These are phyloP conservation scores for Penicillium soppii DNA, from an alignment of 495 filamentous ascomycete species.

Conservation along the genomic window DNA sequence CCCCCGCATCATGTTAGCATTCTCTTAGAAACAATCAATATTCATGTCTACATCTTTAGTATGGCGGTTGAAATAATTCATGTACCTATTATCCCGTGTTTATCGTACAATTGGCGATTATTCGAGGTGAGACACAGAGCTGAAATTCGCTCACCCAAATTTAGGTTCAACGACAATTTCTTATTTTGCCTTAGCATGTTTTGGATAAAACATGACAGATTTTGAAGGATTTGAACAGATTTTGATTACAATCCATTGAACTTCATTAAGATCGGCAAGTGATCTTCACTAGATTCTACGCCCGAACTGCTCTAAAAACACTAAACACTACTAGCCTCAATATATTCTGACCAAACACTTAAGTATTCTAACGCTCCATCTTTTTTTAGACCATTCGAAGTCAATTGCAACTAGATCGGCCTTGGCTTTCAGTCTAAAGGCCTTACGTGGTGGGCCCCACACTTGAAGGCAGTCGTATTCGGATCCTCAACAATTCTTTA, in stretches of 20 bases:
- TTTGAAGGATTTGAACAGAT: background rate
- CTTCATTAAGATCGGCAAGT: background rate
- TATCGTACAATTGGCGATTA: too few species aligned
- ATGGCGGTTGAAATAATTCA: too few species aligned
- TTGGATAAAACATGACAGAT: background rate
- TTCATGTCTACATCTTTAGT: background rate
- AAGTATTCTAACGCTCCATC: background rate
- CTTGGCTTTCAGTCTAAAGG: slow-evolving; percentile 2
- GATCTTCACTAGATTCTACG: background rate
- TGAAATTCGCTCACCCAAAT: background rate
- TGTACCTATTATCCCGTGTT: too few species aligned
- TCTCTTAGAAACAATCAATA: background rate
- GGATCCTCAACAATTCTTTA: background rate
- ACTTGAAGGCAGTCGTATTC: slow-evolving; percentile 3
- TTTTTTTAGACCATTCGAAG: background rate
- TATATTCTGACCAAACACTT: too few species aligned
- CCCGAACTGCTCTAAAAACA: background rate
- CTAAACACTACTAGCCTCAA: background rate
- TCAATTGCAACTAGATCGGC: slow-evolving; percentile 5
- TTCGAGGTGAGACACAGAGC: background rate
- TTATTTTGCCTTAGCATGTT: background rate
- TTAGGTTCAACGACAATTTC: too few species aligned
- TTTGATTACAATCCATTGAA: too few species aligned
- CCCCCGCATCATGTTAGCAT: slow-evolving; percentile 1
- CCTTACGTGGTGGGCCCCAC: slow-evolving; percentile 5